phyloP scores from a whole-genome alignment of 139 green algal genomes.

The Klebsormidium nitens region DNA sequence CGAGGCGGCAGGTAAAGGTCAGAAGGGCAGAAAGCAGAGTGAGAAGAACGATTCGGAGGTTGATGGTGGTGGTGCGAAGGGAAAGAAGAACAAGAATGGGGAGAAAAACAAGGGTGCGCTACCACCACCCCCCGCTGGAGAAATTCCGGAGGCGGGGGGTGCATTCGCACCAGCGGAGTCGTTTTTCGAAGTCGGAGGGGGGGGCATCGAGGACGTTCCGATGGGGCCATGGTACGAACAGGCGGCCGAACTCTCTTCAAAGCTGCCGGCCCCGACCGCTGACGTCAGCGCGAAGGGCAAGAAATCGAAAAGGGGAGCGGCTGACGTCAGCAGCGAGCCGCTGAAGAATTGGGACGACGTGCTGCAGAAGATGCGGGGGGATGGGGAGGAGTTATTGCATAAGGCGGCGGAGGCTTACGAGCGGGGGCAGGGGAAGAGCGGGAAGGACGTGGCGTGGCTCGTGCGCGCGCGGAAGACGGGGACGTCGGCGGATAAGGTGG shows the following conservation, averaged over 20 bases:
- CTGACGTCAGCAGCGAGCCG: neutral
- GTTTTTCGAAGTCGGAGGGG: neutral
- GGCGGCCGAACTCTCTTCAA: neutral
- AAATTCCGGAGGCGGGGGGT: conserved; percentile 3
- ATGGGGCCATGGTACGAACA: neutral
- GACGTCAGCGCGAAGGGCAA: neutral
- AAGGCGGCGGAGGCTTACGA: conserved; percentile 49
- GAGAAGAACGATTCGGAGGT: conserved; percentile 3
- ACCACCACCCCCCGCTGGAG: no score
- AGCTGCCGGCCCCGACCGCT: neutral
- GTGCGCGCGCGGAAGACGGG: conserved; percentile 11
- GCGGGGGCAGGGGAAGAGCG: conserved; percentile 54
- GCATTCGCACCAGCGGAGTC: neutral
- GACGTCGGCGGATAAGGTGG: conserved; percentile 52
- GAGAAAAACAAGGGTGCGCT: conserved; percentile 10
- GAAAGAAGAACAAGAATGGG: conserved; percentile 1
- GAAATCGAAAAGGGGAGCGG: neutral
- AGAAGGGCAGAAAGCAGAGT: conserved; percentile 4
- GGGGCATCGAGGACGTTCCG: neutral
- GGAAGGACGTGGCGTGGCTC: conserved; percentile 52
- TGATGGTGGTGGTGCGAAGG: neutral
- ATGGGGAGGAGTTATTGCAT: conserved; percentile 20
- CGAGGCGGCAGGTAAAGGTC: neutral
- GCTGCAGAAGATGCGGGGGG: conserved; percentile 14
- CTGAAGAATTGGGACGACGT: conserved; percentile 5